Base-by-base conservation (phyloP, 2,329 filamentous ascomycete species). In the Colletotrichum filicis region DNA sequence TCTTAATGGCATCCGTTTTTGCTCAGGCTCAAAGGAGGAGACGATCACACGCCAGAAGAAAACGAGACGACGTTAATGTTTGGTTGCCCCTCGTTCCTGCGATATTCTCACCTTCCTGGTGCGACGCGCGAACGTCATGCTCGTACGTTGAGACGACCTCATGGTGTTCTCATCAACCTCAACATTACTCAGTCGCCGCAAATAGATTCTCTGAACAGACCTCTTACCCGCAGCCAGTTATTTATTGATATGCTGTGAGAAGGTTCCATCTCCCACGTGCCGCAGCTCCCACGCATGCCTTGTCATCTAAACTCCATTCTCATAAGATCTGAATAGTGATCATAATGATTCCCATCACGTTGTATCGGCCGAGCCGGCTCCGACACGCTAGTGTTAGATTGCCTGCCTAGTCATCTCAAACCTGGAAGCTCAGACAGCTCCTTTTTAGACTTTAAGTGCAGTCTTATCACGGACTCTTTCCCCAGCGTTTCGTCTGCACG, bases 361-460 rank as follows among this genome's bases (percentile, higher is more conserved):
- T n/a, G 19, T 70, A 24, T 73, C 66, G 60, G 70, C 70, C 70
- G 66, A 65, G 26, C 55, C 60, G 55, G 70, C 26, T 37, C 71
- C 60, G 66, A 32, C 52, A 16, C 24, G 16, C 28, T 22, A 7
- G 62, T 16, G 5, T 35, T 63, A 49, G 42, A 37, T 22, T 68
- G 65, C 58, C 42, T 49, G 30, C 49, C 37, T 8, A 16, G 16
- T 63, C 65, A 42, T 72, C 70, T 60, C 70, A 69, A 59, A 42
- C 68, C 70, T 69, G 66, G 59, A 55, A 19, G 59, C 46, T 60
- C 46, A 73, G 67, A 65, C 66, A 28, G 32, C 60, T 46, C 70
- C 71, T 42, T 35, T 35, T 35, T 35, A 35, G 16, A 70, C 64
- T 42, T 35, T 30, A 35, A 37, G 22, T 49, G 16, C 35, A 22